Evolutionary conservation across 1,139 yeast species (phyloP), one percentile per base, ranked within the genome.

Genomic region (Pichia sp.): DNA sequence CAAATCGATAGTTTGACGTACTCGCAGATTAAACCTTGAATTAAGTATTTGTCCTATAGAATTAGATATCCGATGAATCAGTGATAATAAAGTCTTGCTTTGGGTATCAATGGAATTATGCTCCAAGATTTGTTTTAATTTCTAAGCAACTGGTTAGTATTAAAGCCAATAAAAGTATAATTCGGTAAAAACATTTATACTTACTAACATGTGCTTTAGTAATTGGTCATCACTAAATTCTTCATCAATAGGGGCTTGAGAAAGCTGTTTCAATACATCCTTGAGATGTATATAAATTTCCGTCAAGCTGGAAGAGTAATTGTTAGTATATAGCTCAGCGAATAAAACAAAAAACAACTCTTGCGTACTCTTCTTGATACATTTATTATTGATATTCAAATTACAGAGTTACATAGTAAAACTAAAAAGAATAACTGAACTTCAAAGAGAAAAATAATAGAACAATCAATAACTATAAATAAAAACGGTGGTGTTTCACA

Each of bases 241-340:
- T 30, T 29, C 28, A 12, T 39, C 40, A 22, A 43, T 34, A 22
- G 46, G 37, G 8, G 46, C 39, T 37, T 28, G 23, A 25, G 44
- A 26, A 22, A 44, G 30, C 22, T 36, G 23, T 27, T 33, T 24
- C 20, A 41, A 32, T 23, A 37, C 39, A 45, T 41, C 42, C 29
- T 41, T 34, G 12, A 45, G 40, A 35, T 45, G 46, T 27, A 43
- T 39, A 24, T 43, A 40, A n/a, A 43, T 43, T n/a, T 43, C 42
- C 24, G 46, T 40, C 26, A 41, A 28, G 37, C 45, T 41, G 22
- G 16, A 16, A 31, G 12, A 30, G 22, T n/a, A 26, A 8, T 26
- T 35, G 43, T 40, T 40, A 40, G 43, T 40, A 40, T n/a, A n/a
- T n/a, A n/a, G n/a, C n/a, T n/a, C n/a, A 16, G 27, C 11, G 12